These are phyloP conservation scores for Trametes sanguinea DNA, from an alignment of 768 basidiomycete genomes.

Conservation along the genomic window DNA sequence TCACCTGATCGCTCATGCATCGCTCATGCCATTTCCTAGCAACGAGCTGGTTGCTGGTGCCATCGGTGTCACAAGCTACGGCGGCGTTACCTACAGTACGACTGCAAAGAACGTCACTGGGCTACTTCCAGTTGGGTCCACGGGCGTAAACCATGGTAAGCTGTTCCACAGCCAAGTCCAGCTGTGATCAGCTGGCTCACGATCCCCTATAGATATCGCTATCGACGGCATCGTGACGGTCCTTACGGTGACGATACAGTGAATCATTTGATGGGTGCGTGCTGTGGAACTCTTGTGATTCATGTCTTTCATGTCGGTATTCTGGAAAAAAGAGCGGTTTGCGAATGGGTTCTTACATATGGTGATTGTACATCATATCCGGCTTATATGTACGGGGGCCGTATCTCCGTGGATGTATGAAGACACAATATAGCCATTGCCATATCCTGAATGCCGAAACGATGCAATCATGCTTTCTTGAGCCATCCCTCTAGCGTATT, in stretches of 20 bases:
- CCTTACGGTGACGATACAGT: slow-evolving; percentile 52
- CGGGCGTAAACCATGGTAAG: slow-evolving; percentile 54
- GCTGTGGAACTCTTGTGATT: neutral
- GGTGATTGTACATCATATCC: too few species aligned
- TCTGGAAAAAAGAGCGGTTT: neutral
- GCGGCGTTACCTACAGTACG: slow-evolving; percentile 50
- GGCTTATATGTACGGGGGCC: too few species aligned
- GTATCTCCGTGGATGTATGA: too few species aligned
- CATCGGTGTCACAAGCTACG: slow-evolving; percentile 41
- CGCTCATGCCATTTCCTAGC: slow-evolving; percentile 25
- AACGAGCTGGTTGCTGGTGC: slow-evolving; percentile 43
- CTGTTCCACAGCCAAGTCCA: neutral
- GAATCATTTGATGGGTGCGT: neutral
- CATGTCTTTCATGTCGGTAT: neutral
- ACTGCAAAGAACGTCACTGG: slow-evolving; percentile 50
- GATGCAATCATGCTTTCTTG: neutral
- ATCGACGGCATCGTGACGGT: slow-evolving; percentile 58
- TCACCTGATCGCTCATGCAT: too few species aligned
- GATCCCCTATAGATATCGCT: slow-evolving; percentile 48
- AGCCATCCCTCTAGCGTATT: slow-evolving; percentile 33
- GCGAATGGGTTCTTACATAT: too few species aligned
- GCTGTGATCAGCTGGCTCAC: too few species aligned
- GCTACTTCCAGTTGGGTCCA: slow-evolving; percentile 52
- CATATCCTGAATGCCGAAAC: neutral
- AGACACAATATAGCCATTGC: too few species aligned